Base-by-base conservation (phyloP, 176 grass and related monocot species). In the Avena sativa region DNA sequence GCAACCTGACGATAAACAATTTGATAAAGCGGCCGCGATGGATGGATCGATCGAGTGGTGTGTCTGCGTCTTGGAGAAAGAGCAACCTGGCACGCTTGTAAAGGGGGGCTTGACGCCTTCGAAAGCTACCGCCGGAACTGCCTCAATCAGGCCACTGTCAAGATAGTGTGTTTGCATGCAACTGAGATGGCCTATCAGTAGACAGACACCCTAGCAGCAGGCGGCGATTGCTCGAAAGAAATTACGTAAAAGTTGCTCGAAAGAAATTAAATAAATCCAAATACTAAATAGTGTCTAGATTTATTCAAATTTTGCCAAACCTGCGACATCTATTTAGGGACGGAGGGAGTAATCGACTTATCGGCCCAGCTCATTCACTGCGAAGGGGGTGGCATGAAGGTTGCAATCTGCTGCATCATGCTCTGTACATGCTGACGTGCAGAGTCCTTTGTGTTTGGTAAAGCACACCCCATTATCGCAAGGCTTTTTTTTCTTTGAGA, bases 61-160 rank as follows among this genome's bases (percentile, higher is more conserved):
- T 63, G 40, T 43, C 60, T 26, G 60, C 60, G 60, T 63, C 21
- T 26, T 26, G 12, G 19, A 67, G 3, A 83, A 86, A 70, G 79
- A 62, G 21, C 17, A 87, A 75, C 80, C 60, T 10, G 56, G 84
- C 80, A 79, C 80, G 74, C 84, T 66, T 75, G 85, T 84, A 80
- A 87, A 91, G 75, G 59, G 75, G 59, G 67, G 0, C 34, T 91
- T 74, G 66, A 58, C 85, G 68, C 67, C 79, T 91, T 87, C 48
- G 38, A 74, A 91, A 84, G 72, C 74, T 50, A 2, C 66, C 66
- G 52, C 66, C 66, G 52, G 49, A 80, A 60, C 12, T 38, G 49
- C 36, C 25, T 66, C 17, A 11, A 44, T 58, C 25, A 12, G 47
- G 49, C 36, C 26, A 84, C 57, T 87, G 8, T 9, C 49, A 56